Conservation (phyloP, 2,329 filamentous ascomycete genomes). For the Xylariaceae sp. region DNA sequence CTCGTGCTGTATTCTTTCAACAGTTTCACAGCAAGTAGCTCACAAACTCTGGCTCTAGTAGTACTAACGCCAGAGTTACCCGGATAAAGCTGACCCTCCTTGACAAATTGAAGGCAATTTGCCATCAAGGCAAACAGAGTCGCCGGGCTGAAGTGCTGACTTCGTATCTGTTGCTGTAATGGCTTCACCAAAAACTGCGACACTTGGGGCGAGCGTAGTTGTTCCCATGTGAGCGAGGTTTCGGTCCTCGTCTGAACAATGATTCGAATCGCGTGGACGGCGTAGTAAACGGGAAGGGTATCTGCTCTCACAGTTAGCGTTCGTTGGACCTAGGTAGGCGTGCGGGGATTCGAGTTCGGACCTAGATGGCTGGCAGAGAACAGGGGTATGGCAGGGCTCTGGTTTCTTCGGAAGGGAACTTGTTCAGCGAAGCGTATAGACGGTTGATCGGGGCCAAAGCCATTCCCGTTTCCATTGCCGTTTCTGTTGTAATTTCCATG, state of each 20-base stretch:
- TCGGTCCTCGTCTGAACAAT: constrained; percentile 81
- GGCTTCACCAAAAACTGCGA: constrained; percentile 95
- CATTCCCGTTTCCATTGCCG: constrained; percentile 46
- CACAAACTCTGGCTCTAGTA: constrained; percentile 82
- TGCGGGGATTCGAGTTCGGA: constrained; percentile 33
- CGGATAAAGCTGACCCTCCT: constrained; percentile 75
- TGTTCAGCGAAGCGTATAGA: constrained; percentile 34
- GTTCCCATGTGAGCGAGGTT: constrained; percentile 90
- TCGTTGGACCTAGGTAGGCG: not conserved
- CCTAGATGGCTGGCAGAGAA: constrained; percentile 76
- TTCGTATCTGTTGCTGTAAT: constrained; percentile 82
- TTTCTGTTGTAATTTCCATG: constrained; percentile 60
- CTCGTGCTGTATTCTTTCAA: constrained; percentile 84
- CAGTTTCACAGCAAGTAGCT: constrained; percentile 82
- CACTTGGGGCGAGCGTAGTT: constrained; percentile 89
- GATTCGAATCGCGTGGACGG: constrained; percentile 83
- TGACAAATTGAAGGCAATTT: constrained; percentile 88
- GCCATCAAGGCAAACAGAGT: constrained; percentile 87
- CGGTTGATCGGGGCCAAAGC: constrained; percentile 27
- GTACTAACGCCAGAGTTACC: constrained; percentile 78
- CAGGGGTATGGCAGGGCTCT: constrained; percentile 55
- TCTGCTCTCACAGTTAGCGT: constrained; percentile 45
- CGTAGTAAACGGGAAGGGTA: constrained; percentile 78
- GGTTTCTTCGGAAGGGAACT: constrained; percentile 32
- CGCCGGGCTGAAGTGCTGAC: constrained; percentile 76